These are phyloP conservation scores for Trichoderma sp. DNA, from an alignment of 2,329 filamentous ascomycete genomes.

Conservation along the genomic window DNA sequence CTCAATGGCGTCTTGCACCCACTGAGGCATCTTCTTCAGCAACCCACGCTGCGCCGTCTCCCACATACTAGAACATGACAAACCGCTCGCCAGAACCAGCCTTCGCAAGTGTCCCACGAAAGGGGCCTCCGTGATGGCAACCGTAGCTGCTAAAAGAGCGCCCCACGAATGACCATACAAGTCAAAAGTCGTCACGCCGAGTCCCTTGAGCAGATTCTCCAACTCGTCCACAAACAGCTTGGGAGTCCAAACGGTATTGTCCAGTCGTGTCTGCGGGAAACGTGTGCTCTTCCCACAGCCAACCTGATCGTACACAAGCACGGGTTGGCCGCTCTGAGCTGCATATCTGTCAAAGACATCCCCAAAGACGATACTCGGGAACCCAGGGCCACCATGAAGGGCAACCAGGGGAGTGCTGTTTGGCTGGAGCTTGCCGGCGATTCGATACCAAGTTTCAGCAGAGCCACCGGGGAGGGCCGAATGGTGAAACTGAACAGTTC, in stretches of 20 bases:
- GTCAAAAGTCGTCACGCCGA: background rate
- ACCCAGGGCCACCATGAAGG: background rate
- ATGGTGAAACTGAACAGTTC: background rate
- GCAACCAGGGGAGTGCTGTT: background rate
- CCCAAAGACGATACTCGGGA: background rate
- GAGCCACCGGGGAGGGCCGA: background rate
- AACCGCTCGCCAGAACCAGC: background rate
- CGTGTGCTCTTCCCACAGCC: background rate
- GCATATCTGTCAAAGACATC: background rate
- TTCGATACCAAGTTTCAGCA: constrained; percentile 1
- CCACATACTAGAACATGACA: background rate
- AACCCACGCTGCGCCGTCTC: background rate
- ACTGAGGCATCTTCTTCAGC: background rate
- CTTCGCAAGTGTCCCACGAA: background rate
- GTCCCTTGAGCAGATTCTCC: background rate
- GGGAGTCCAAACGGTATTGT: background rate
- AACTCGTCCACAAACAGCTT: background rate
- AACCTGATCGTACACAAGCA: background rate
- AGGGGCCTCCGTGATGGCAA: background rate
- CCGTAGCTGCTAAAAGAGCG: background rate
- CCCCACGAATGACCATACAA: background rate
- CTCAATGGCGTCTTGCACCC: background rate
- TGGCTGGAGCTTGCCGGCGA: background rate
- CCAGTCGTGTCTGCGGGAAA: background rate
- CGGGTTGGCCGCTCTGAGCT: background rate